Percentiles rank a stretch among this genome's conserved stretches.
Conservation (phyloP, 2,329 filamentous ascomycete species). For the Phoma sp. region DNA sequence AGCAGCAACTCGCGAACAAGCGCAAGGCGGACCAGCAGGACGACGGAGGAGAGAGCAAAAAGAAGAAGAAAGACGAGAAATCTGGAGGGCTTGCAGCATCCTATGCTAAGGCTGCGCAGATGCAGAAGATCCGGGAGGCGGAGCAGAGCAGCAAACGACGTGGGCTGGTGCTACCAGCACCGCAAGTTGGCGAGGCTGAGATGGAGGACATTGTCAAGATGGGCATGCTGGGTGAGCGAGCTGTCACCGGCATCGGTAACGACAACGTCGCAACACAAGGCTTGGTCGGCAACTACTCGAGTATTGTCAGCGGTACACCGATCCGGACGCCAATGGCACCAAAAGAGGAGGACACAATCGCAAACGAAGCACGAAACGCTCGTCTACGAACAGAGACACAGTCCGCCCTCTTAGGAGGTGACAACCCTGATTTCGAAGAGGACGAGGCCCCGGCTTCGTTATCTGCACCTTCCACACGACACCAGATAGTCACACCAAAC, state of each 20-base stretch:
- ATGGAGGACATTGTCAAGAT: slow-evolving; percentile 99
- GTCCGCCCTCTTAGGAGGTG: slow-evolving; percentile 89
- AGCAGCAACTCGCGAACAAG: slow-evolving; percentile 89
- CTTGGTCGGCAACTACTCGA: slow-evolving; percentile 85
- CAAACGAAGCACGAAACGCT: slow-evolving; percentile 96
- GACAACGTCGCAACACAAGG: slow-evolving; percentile 87
- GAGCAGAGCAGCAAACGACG: slow-evolving; percentile 96
- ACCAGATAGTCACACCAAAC: slow-evolving; percentile 89
- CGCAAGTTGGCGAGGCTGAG: slow-evolving; percentile 91
- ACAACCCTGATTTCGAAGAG: slow-evolving; percentile 89
- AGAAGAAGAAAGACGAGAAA: slow-evolving; percentile 83
- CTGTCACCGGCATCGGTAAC: slow-evolving; percentile 77
- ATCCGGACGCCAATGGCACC: slow-evolving; percentile 92
- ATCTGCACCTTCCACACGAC: slow-evolving; percentile 80
- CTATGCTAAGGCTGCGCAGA: slow-evolving; percentile 89
- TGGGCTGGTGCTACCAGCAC: slow-evolving; percentile 80
- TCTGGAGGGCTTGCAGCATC: slow-evolving; percentile 81
- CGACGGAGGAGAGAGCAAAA: slow-evolving; percentile 77
- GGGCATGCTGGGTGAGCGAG: slow-evolving; percentile 91
- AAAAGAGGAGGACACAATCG: slow-evolving; percentile 91
- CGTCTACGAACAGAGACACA: slow-evolving; percentile 90
- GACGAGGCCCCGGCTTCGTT: slow-evolving; percentile 85
- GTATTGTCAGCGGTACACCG: slow-evolving; percentile 80
- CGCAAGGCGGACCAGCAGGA: slow-evolving; percentile 92
- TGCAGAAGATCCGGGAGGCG: slow-evolving; percentile 93